Base-by-base conservation (phyloP, 495 filamentous ascomycete genomes). In the Geoglossum glabrum region DNA sequence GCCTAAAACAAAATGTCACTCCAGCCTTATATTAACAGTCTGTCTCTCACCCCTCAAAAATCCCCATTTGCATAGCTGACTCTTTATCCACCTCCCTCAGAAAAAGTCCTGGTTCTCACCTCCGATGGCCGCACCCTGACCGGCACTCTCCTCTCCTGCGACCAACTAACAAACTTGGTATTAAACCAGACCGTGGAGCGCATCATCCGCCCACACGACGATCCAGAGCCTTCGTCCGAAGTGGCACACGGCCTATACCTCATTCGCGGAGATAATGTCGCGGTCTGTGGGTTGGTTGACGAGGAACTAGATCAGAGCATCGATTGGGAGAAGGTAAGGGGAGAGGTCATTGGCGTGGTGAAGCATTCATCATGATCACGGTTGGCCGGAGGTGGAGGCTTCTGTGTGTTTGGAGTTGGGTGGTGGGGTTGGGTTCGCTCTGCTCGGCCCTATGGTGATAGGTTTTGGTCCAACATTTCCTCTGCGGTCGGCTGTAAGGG, bases 211-310 rank as follows among this genome's bases (percentile, higher is more conserved):
- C 81, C 82, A 0, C 75, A 77, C 46, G 90, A 96, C 59, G 87
- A 94, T 63, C 76, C 77, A 40, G 87, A 94, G 60, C 78, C 82
- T 0, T 93, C 86, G 59, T 78, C 80, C 34, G 80, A 94, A 67
- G 81, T 90, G 30, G 79, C 82, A 27, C 82, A 95, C 65, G 92
- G 92, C 0, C 71, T 97, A 15, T 97, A 98, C 65, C 70, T 98
- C 47, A 84, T 98, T 56, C 81, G 93, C 60, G 92, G 92, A 19
- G 93, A 97, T 63, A 95, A 89, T 67, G 92, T 98, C 54, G 88
- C 84, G n/a, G 70, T 92, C 17, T 87, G 88, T 45, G 92, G 92
- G 6, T 74, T 92, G 49, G 81, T 98, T 17, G 87, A 97, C 69
- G 90, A 94, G 67, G 76, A 84, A 60, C 73, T 95, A 47, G 92